Base-by-base conservation (phyloP, 768 basidiomycete genomes). In the Lactarius trivialis region DNA sequence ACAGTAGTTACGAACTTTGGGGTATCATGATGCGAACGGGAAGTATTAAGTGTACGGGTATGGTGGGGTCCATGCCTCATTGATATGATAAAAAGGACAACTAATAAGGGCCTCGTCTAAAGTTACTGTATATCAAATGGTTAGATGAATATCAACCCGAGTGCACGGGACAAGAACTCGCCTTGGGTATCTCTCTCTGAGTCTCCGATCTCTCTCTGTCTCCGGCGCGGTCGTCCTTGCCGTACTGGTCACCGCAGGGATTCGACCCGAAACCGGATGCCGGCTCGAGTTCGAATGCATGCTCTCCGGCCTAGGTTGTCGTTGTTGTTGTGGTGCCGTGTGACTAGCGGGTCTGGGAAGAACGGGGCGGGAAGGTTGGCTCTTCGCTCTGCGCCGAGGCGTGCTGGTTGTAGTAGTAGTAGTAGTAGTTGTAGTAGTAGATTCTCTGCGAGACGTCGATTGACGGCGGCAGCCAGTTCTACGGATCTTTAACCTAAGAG, bases 161-260 rank as follows among this genome's bases (percentile, higher is more conserved):
- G 15, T 19, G 3, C 30, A 17, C 30, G 3, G n/a, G n/a, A 53
- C 12, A 39, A 45, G 11, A 26, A 49, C 61, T 19, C 30, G 58
- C 61, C 21, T 58, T 8, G 57, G 61, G 39, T 58, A 63, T 45
- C 48, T 33, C 32, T 50, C 33, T 26, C 56, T 50, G n/a, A 19
- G n/a, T 4, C 50, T 48, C 11, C 56, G 51, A 1, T 50, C 6
- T 7, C 53, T 53, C 14, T 54, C 54, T 3, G n/a, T 64, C 49
- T 60, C 63, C 2, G 63, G 58, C 49, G 54, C 58, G 2, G 63
- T 60, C 5, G 58, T 55, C 58, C 48, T 34, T 19, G 63, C 54
- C 21, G 59, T 64, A 49, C 58, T 64, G 11, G 63, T 64, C 2
- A 64, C 63, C 0, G 63, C 63, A 14, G 63, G 63, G 26, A 64